A percentile compares a stretch with the other conserved stretches of the same genome.
phyloP scores from a whole-genome alignment of 2,329 filamentous ascomycete species.

The Diaporthe vexans region DNA sequence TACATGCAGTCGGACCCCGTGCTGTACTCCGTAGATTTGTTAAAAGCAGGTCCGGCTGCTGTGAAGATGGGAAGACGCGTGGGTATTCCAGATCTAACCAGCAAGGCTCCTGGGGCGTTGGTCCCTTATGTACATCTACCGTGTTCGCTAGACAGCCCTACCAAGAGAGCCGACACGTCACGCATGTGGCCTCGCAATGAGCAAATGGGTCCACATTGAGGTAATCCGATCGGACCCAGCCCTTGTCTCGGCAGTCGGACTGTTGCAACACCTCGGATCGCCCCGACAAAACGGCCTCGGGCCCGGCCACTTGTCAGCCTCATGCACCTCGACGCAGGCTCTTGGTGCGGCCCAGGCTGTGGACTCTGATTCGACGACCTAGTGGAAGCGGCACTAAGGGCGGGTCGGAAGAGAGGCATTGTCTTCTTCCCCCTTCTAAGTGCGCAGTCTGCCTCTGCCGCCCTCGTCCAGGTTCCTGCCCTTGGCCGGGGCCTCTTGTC shows the following conservation, averaged over 20 bases:
- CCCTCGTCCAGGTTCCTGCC: no score
- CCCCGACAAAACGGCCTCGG: not conserved
- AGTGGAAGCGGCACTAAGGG: not conserved
- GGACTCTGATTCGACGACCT: not conserved
- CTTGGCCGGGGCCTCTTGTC: not conserved
- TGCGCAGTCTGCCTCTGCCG: no score
- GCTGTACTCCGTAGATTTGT: not conserved
- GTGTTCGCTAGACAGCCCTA: not conserved
- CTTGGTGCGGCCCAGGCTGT: not conserved
- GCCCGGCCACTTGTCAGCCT: slow-evolving; percentile 1
- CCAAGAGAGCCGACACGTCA: not conserved
- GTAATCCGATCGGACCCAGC: not conserved
- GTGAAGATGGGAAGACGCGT: not conserved
- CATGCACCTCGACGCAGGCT: not conserved
- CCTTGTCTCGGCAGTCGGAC: slow-evolving; percentile 22
- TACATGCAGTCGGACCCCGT: not conserved
- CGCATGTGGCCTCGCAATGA: not conserved
- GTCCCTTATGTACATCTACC: not conserved
- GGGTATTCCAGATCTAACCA: not conserved
- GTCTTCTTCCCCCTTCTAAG: no score
- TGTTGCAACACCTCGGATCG: slow-evolving; percentile 9
- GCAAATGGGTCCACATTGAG: slow-evolving; percentile 7
- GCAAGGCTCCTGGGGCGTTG: not conserved
- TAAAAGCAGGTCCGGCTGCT: not conserved
- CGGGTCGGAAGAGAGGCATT: not conserved